A percentile compares a stretch with the other conserved stretches of the same genome.
Conservation (phyloP, 495 filamentous ascomycete species). For the Aspergillus kassunensis region DNA sequence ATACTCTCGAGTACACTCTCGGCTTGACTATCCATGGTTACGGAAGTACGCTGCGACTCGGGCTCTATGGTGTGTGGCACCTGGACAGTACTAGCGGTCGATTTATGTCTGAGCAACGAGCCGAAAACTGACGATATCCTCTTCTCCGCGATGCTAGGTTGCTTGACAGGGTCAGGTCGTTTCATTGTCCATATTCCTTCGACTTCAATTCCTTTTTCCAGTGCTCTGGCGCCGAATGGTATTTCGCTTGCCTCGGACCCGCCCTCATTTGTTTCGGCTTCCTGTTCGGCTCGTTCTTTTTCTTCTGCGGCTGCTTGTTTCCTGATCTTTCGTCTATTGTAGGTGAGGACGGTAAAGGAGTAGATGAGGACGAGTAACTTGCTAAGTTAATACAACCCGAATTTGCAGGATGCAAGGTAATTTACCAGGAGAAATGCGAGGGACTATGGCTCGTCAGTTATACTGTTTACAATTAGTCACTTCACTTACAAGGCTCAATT, state of each 20-base stretch:
- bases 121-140: slow-evolving; percentile 14
- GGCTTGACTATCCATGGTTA: slow-evolving; percentile 4
- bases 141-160: slow-evolving; percentile 18
- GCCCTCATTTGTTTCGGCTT: slow-evolving; percentile 27
- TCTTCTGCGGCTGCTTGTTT: slow-evolving; percentile 64
- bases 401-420: not conserved
- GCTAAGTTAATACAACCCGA: slow-evolving; percentile 30
- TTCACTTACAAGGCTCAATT: slow-evolving; percentile 78
- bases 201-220: slow-evolving; percentile 80
- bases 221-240: slow-evolving; percentile 84
- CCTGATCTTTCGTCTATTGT: slow-evolving; percentile 59
- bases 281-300: slow-evolving; percentile 52
- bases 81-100: not conserved
- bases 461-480: not conserved
- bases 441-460: slow-evolving; percentile 24
- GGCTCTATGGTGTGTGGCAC: slow-evolving; percentile 7
- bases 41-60: slow-evolving; percentile 4
- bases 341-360: slow-evolving; percentile 45
- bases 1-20: slow-evolving; percentile 7
- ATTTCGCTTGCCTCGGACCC: slow-evolving; percentile 54
- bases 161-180: slow-evolving; percentile 4
- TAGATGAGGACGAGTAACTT: slow-evolving; percentile 46
- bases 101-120: slow-evolving; percentile 9
- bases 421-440: slow-evolving; percentile 46
- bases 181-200: slow-evolving; percentile 85